phyloP scores from a whole-genome alignment of 768 basidiomycete species.

The Epithele typhae region DNA sequence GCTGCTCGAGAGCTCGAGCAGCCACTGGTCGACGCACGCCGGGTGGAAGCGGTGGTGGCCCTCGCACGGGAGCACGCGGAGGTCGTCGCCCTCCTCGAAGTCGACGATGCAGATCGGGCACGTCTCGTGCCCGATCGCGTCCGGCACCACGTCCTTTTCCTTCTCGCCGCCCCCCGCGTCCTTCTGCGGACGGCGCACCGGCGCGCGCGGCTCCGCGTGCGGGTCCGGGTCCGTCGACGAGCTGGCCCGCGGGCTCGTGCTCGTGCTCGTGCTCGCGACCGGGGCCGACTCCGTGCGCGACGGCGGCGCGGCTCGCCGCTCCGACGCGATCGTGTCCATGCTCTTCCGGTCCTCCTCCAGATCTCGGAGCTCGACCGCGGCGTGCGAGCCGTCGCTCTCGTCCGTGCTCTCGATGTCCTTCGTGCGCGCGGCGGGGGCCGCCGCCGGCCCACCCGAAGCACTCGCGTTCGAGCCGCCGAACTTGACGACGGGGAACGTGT shows the following conservation, averaged over 20 bases:
- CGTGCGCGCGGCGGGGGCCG: constrained; percentile 1
- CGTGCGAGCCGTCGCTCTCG: background rate
- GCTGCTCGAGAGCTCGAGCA: constrained; percentile 82
- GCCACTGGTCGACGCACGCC: constrained; percentile 88
- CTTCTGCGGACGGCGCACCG: constrained; percentile 14
- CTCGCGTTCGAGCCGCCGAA: constrained; percentile 43
- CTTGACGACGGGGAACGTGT: constrained; percentile 93
- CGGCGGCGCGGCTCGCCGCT: too few relatives aligned
- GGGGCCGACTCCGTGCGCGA: background rate
- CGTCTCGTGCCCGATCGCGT: constrained; percentile 72
- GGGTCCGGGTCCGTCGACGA: background rate
- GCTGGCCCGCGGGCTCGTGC: constrained; percentile 1
- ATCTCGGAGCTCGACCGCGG: constrained; percentile 5
- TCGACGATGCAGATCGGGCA: constrained; percentile 96
- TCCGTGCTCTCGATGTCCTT: constrained; percentile 31
- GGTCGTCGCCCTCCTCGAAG: constrained; percentile 90
- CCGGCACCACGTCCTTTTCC: constrained; percentile 47
- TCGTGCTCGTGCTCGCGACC: background rate
- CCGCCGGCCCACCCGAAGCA: constrained; percentile 4
- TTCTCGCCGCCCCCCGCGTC: constrained; percentile 3
- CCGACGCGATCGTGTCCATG: background rate
- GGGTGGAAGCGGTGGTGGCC: constrained; percentile 90
- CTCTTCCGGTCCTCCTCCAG: constrained; percentile 4
- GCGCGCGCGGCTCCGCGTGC: constrained; percentile 1
- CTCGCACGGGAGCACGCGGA: constrained; percentile 88